Evolutionary conservation across 140 eudicot genomes (phyloP).

Genomic region (Senecio squalidus): DNA sequence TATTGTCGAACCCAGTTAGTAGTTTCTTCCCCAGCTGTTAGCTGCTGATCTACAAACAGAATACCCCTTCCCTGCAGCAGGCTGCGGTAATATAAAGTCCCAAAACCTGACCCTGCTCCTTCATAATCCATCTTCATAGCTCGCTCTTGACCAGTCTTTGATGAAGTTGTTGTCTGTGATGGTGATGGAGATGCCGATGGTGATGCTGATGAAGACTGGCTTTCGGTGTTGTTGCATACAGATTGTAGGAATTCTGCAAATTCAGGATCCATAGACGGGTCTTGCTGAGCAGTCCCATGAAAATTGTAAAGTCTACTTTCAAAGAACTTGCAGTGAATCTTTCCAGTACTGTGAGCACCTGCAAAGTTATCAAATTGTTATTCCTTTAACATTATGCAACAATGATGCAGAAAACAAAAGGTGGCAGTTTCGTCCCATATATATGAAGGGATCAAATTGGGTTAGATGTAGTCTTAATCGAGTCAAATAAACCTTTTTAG

Average conservation of each 20-base stretch:
- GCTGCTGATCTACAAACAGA: conserved; percentile 76
- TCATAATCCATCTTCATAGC: conserved; percentile 66
- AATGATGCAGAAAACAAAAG: not conserved
- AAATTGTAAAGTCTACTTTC: conserved; percentile 57
- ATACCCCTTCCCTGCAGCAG: conserved; percentile 65
- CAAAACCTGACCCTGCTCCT: conserved; percentile 64
- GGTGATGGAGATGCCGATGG: conserved; percentile 41
- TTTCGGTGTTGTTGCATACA: conserved; percentile 36
- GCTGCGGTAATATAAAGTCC: conserved; percentile 54
- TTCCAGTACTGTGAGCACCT: conserved; percentile 91
- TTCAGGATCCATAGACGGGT: conserved; percentile 51
- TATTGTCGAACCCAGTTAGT: conserved; percentile 60
- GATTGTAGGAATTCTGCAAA: conserved; percentile 46
- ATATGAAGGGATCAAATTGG: not conserved
- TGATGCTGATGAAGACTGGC: conserved; percentile 17
- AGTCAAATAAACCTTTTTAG: not conserved
- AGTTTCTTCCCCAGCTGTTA: conserved; percentile 67
- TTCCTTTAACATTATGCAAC: not conserved
- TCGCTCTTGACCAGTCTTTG: conserved; percentile 30
- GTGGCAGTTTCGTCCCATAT: not conserved
- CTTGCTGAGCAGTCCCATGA: conserved; percentile 43
- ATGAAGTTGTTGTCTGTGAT: conserved; percentile 14
- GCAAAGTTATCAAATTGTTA: conserved; percentile 6
- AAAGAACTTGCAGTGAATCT: conserved; percentile 67
- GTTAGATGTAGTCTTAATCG: not conserved